Base-by-base conservation (phyloP, 129 eudicot genomes). In the Flaveria linearis region DNA sequence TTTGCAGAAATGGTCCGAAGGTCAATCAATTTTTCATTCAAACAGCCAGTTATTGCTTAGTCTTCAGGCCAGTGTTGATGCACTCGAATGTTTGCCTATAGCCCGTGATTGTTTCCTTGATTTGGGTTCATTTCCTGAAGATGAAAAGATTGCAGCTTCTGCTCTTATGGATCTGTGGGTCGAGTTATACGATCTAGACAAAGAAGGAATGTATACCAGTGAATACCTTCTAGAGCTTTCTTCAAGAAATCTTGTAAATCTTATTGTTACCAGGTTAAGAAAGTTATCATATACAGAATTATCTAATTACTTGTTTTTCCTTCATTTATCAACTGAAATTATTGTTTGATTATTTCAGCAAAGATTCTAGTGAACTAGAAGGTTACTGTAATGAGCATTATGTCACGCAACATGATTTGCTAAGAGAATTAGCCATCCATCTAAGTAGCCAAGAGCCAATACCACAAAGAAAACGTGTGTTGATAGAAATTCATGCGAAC, bases 381-480 rank as follows among this genome's bases (percentile, higher is more conserved):
- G 87, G 86, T 17, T 84, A 85, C 58, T 85, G 83, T 69, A 83
- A 75, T n/a, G 87, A 83, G 25, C 84, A 83, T 30, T 81, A 50
- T 36, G 84, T 81, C 26, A 78, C 23, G 22, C 90, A 83, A 57
- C 92, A 88, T 56, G 92, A 85, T 72, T 67, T 85, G 47, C 74
- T 88, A 42, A 76, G 92, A 73, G 90, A 83, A 42, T 69, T 85
- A 73, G 81, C 82, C 57, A 83, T 85, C 20, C 80, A 83, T 51
- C 51, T 64, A 53, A 80, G 76, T 49, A 76, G 67, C 52, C 73
- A 55, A 57, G 83, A 76, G 16, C 79, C 82, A 2, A 60, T 85
- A 68, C 66, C 79, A 30, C 69, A 78, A 67, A 83, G 86, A 22
- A 65, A 71, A 60, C 81, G 88, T 26, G 41, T 81, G 28, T 28